Evolutionary conservation across 2,329 filamentous ascomycete species (phyloP).

Genomic region (Pleomassaria siparia): DNA sequence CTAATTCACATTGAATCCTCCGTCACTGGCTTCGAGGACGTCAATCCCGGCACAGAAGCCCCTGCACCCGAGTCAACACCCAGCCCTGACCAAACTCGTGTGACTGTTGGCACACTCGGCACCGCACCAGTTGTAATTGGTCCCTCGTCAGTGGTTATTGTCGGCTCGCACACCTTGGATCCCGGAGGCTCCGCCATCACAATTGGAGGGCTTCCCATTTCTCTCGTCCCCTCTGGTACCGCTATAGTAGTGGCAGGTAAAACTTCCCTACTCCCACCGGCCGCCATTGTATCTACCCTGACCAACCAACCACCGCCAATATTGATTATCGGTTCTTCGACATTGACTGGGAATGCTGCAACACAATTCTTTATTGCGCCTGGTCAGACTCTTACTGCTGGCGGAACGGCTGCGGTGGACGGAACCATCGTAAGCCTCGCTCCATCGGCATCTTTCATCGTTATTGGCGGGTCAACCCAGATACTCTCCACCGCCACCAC

Average conservation of each 20-base stretch:
- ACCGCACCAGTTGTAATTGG: constrained; percentile 29
- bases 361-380: constrained; percentile 48
- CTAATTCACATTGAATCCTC: constrained; percentile 33
- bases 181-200: constrained; percentile 39
- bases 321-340: constrained; percentile 44
- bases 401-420: constrained; percentile 42
- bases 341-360: constrained; percentile 48
- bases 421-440: constrained; percentile 46
- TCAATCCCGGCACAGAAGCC: too few species aligned
- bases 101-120: constrained; percentile 30
- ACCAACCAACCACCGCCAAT: constrained; percentile 33
- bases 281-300: constrained; percentile 10
- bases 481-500: constrained; percentile 6
- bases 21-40: constrained; percentile 26
- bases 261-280: constrained; percentile 27
- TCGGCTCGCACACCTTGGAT: constrained; percentile 39
- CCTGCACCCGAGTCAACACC: constrained; percentile 5
- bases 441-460: constrained; percentile 29
- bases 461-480: constrained; percentile 26
- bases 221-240: constrained; percentile 31
- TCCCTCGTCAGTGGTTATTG: constrained; percentile 34
- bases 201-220: constrained; percentile 37
- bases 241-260: constrained; percentile 29
- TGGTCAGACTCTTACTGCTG: constrained; percentile 40
- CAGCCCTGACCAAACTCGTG: constrained; percentile 12